A percentile compares a stretch with the other conserved stretches of the same genome.
Evolutionary conservation across 208 protist species (phyloP).

Genomic region (Acanthamoeba quina): DNA sequence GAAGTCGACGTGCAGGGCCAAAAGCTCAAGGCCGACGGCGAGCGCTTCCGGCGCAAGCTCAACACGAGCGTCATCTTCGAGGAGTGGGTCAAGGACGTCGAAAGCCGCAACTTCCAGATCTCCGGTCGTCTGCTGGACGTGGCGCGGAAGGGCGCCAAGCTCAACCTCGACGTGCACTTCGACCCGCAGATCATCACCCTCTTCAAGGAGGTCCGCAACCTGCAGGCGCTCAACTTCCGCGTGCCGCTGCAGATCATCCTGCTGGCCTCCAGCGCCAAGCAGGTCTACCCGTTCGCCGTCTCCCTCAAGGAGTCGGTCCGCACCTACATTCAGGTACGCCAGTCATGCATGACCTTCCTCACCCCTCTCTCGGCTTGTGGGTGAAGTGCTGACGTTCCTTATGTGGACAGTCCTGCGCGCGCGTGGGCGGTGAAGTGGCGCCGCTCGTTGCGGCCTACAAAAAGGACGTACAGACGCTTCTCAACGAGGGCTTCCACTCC

Average conservation of each 20-base stretch:
- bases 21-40: conserved; percentile 87
- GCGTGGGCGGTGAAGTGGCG: conserved; percentile 48
- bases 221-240: conserved; percentile 87
- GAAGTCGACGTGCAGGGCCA: conserved; percentile 89
- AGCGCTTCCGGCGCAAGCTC: conserved; percentile 89
- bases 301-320: conserved; percentile 87
- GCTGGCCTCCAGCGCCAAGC: conserved; percentile 76
- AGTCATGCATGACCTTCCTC: background rate
- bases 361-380: too few relatives aligned
- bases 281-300: conserved; percentile 89
- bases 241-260: conserved; percentile 85
- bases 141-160: conserved; percentile 66
- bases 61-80: conserved; percentile 85
- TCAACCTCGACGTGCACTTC: conserved; percentile 90
- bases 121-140: conserved; percentile 84
- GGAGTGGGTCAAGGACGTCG: conserved; percentile 84
- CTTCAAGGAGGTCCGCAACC: conserved; percentile 92
- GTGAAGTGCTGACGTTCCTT: too few relatives aligned
- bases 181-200: conserved; percentile 89
- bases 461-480: conserved; percentile 81
- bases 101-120: conserved; percentile 78
- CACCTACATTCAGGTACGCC: conserved; percentile 82
- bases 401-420: conserved; percentile 14
- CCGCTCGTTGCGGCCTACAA: conserved; percentile 87
- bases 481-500: conserved; percentile 87